These are phyloP conservation scores for Fusarium denticulatum DNA, from an alignment of 2,329 filamentous ascomycete genomes.

Conservation along the genomic window DNA sequence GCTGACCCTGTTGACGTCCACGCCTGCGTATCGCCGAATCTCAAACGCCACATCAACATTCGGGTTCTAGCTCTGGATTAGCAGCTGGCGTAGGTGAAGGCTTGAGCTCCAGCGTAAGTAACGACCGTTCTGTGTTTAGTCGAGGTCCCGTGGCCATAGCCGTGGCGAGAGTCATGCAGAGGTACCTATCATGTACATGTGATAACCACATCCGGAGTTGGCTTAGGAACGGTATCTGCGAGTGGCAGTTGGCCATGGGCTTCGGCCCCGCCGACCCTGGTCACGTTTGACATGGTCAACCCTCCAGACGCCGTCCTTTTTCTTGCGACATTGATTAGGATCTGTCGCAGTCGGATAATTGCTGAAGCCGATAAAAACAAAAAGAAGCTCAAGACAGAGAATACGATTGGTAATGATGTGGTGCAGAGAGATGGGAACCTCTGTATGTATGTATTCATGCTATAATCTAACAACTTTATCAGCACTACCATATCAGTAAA, in stretches of 20 bases:
- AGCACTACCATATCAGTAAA: conserved; percentile 19
- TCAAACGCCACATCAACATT: conserved; percentile 37
- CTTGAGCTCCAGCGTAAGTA: conserved; percentile 34
- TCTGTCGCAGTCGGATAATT: conserved; percentile 19
- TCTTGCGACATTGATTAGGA: conserved; percentile 24
- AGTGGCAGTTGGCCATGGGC: conserved; percentile 45
- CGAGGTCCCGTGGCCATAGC: conserved; percentile 37
- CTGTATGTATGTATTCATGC: not conserved
- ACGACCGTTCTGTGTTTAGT: conserved; percentile 15
- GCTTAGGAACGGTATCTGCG: conserved; percentile 39
- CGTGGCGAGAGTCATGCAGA: conserved; percentile 43
- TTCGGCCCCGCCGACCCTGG: conserved; percentile 44
- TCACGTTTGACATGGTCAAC: conserved; percentile 31
- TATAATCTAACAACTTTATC: not conserved
- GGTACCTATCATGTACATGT: conserved; percentile 40
- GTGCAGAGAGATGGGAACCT: not conserved
- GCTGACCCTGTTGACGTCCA: conserved; percentile 29
- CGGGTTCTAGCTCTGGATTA: conserved; percentile 32
- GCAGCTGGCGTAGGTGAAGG: conserved; percentile 19
- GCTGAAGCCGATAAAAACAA: conserved; percentile 6
- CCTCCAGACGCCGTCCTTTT: conserved; percentile 30
- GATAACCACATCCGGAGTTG: conserved; percentile 44
- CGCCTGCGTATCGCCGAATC: conserved; percentile 31
- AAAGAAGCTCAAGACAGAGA: not conserved
- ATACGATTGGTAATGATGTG: not conserved